Evolutionary conservation across 108 stramenopile genomes (phyloP).

Genomic region (Skeletonema menzelii): DNA sequence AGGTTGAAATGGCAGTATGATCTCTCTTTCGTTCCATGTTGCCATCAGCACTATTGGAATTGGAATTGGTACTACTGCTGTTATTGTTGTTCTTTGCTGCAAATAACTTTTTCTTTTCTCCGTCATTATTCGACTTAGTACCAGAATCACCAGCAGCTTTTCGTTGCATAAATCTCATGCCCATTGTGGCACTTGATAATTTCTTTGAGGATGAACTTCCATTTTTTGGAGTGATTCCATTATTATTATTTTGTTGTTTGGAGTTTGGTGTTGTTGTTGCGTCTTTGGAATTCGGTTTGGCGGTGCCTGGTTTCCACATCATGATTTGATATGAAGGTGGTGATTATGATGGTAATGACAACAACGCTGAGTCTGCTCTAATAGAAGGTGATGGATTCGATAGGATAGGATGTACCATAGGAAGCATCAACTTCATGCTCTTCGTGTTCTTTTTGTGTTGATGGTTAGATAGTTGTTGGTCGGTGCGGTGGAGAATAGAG

Average conservation of each 20-base stretch:
- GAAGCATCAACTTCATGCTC: no score
- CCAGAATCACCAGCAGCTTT: constrained; percentile 32
- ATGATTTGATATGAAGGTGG: neutral
- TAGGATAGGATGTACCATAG: no score
- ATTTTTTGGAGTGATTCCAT: neutral
- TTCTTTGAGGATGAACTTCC: constrained; percentile 41
- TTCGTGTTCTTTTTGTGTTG: no score
- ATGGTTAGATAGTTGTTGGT: no score
- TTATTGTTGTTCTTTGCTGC: constrained; percentile 1
- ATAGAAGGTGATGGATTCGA: no score
- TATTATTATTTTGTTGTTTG: neutral
- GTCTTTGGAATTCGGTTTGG: constrained; percentile 37
- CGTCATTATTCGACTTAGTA: neutral
- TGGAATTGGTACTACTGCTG: neutral
- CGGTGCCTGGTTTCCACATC: constrained; percentile 79
- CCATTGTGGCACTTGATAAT: constrained; percentile 81
- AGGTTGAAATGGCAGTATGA: neutral
- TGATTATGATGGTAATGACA: neutral
- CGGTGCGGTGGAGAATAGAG: no score
- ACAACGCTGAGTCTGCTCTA: neutral
- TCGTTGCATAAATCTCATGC: constrained; percentile 87
- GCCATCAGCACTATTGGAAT: constrained; percentile 7
- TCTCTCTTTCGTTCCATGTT: constrained; percentile 15
- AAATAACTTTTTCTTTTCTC: constrained; percentile 14
- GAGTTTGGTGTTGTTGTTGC: constrained; percentile 6